Evolutionary conservation across 2,329 filamentous ascomycete species (phyloP).

Genomic region (Fusarium multiceps): DNA sequence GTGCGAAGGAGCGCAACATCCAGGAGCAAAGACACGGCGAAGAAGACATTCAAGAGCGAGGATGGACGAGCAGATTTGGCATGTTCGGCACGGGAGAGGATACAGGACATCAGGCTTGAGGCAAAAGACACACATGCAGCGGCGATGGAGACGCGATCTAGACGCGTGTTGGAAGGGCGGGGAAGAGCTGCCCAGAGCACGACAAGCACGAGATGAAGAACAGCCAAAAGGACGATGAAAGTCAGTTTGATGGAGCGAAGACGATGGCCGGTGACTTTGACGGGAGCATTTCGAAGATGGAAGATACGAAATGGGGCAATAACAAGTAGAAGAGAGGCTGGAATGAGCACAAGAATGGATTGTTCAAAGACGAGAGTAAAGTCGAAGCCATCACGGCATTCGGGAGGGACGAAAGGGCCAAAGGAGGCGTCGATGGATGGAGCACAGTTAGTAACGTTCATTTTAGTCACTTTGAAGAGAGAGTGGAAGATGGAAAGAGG

Average conservation of each 20-base stretch:
- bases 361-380: constrained; percentile 62
- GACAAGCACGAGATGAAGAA: constrained; percentile 50
- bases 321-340: constrained; percentile 48
- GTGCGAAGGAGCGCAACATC: constrained; percentile 51
- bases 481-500: neutral
- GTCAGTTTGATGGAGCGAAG: constrained; percentile 47
- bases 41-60: constrained; percentile 49
- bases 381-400: constrained; percentile 59
- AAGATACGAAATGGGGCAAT: constrained; percentile 48
- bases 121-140: constrained; percentile 49
- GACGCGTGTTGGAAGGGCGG: constrained; percentile 20
- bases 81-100: constrained; percentile 50
- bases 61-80: constrained; percentile 49
- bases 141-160: constrained; percentile 47
- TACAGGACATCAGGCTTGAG: constrained; percentile 49
- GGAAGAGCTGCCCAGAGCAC: constrained; percentile 48
- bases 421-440: constrained; percentile 43
- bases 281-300: constrained; percentile 42
- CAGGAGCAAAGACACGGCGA: constrained; percentile 50
- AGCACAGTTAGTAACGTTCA: constrained; percentile 42
- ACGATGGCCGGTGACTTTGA: constrained; percentile 41
- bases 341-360: constrained; percentile 49
- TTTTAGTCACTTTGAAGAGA: constrained; percentile 7
- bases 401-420: constrained; percentile 39
- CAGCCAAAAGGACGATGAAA: constrained; percentile 43